These are phyloP conservation scores for Ampelomyces quisqualis DNA, from an alignment of 2,329 filamentous ascomycete species.

Conservation along the genomic window DNA sequence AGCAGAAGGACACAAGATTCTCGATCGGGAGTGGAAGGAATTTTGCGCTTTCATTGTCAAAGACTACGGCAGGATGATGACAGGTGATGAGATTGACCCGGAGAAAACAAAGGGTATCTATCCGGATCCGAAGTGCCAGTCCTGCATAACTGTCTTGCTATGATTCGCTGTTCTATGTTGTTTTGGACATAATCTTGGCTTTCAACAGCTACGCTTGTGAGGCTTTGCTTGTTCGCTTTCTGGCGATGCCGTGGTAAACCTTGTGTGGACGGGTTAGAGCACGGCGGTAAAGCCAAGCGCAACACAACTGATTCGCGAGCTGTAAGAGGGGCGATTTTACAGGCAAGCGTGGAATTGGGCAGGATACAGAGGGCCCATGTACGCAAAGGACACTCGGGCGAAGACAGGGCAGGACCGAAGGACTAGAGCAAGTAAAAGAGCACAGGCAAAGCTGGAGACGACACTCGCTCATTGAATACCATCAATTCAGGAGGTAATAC, in stretches of 20 bases:
- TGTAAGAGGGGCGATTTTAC: not conserved
- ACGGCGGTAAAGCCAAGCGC: too few species aligned
- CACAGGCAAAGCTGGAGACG: too few species aligned
- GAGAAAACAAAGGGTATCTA: slow-evolving; percentile 8
- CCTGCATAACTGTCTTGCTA: not conserved
- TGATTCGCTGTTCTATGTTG: not conserved
- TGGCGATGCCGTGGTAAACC: too few species aligned
- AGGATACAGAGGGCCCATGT: not conserved
- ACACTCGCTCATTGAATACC: too few species aligned
- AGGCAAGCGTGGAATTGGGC: not conserved
- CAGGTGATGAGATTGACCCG: slow-evolving; percentile 6
- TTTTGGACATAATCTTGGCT: not conserved
- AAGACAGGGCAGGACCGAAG: too few species aligned
- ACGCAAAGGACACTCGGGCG: not conserved
- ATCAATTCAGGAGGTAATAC: too few species aligned
- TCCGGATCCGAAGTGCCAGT: not conserved
- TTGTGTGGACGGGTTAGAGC: too few species aligned
- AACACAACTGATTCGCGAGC: not conserved
- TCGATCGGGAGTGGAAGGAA: slow-evolving; percentile 58
- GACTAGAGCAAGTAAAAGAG: too few species aligned
- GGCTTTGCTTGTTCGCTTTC: too few species aligned
- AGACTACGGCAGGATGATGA: slow-evolving; percentile 29
- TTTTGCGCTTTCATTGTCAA: slow-evolving; percentile 59
- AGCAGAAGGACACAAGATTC: slow-evolving; percentile 46
- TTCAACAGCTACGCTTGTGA: too few species aligned